Evolutionary conservation across 2,329 filamentous ascomycete species (phyloP).

Genomic region (Sporothrix humicola): DNA sequence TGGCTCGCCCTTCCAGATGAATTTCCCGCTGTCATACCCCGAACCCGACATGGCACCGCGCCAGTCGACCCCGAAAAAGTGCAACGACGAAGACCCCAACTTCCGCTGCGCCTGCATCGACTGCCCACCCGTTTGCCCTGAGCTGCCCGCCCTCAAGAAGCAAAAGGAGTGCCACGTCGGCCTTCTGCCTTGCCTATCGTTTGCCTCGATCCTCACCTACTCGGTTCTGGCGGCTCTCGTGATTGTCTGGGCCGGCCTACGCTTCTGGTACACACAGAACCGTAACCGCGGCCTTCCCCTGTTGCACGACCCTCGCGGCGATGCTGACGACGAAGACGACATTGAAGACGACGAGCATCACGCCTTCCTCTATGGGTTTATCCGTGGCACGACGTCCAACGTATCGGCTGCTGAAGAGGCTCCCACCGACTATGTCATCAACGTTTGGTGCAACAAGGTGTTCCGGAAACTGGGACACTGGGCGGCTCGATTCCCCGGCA

Average conservation of each 20-base stretch:
- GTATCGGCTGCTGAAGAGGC: conserved; percentile 49
- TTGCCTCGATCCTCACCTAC: conserved; percentile 88
- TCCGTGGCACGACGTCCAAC: conserved; percentile 11
- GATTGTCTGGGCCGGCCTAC: conserved; percentile 74
- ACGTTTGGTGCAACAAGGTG: conserved; percentile 77
- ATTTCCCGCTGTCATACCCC: conserved; percentile 72
- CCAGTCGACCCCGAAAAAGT: conserved; percentile 77
- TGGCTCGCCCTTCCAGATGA: conserved; percentile 97
- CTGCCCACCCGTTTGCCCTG: conserved; percentile 83
- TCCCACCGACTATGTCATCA: conserved; percentile 79
- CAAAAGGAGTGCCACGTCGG: conserved; percentile 80
- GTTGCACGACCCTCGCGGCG: conserved; percentile 76
- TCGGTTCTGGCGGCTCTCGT: conserved; percentile 73
- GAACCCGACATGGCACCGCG: conserved; percentile 74
- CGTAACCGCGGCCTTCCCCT: conserved; percentile 79
- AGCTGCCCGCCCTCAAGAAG: conserved; percentile 75
- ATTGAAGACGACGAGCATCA: conserved; percentile 74
- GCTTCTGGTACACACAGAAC: conserved; percentile 52
- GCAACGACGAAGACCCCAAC: conserved; percentile 84
- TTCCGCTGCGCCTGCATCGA: conserved; percentile 95
- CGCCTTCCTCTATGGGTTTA: conserved; percentile 42
- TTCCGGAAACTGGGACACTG: conserved; percentile 81
- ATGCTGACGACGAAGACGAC: conserved; percentile 76
- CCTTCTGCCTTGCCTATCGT: conserved; percentile 87
- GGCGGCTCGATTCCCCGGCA: conserved; percentile 80